Conservation (phyloP, 805 yeast species). For the Nakazawaea populi region DNA sequence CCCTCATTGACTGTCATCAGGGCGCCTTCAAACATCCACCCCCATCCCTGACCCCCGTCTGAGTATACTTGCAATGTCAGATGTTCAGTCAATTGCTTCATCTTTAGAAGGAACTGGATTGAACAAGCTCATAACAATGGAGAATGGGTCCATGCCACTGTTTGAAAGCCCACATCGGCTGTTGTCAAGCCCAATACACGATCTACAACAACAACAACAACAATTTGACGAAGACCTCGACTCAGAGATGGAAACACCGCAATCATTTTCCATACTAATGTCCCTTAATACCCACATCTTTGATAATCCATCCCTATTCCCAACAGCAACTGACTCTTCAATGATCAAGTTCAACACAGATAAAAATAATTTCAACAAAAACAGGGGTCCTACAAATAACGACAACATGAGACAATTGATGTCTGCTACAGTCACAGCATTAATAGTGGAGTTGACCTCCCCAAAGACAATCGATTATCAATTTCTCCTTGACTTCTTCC, state of each 20-base stretch:
- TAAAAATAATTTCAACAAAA: not conserved
- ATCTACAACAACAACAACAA: too few species aligned
- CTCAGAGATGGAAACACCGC: not conserved
- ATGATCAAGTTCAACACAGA: slow-evolving; percentile 2
- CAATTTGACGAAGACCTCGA: too few species aligned
- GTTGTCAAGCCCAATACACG: not conserved
- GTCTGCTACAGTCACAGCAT: slow-evolving; percentile 29
- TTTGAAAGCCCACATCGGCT: not conserved
- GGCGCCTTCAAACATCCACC: not conserved
- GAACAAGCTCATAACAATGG: too few species aligned
- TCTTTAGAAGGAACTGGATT: not conserved
- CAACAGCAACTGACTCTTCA: slow-evolving; percentile 23
- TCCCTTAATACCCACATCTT: slow-evolving; percentile 15
- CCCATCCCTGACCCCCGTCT: not conserved
- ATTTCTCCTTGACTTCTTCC: slow-evolving; percentile 77
- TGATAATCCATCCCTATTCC: slow-evolving; percentile 25
- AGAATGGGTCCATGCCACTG: not conserved
- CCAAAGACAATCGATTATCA: slow-evolving; percentile 74
- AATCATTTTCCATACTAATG: not conserved
- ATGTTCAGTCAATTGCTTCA: not conserved
- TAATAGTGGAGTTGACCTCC: slow-evolving; percentile 59
- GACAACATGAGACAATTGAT: not conserved
- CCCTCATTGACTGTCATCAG: too few species aligned
- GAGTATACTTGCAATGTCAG: too few species aligned
- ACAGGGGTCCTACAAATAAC: not conserved